Base-by-base conservation (phyloP, 495 filamentous ascomycete species). In the Penicillium argentinense region DNA sequence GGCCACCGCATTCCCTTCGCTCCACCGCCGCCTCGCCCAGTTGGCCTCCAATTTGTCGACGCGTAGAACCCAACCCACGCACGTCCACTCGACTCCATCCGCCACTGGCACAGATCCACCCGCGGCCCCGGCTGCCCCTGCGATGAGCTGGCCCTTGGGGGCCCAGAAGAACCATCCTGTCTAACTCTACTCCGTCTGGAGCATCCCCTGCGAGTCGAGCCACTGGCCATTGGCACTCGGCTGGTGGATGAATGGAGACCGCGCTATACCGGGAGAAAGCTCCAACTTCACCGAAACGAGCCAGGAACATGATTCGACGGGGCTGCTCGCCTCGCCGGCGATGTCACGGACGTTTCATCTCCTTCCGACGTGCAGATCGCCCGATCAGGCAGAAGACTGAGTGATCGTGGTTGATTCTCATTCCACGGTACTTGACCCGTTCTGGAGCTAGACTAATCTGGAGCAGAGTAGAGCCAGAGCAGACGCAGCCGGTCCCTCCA, bases 141-240 rank as follows among this genome's bases (percentile, higher is more conserved):
- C 66, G 62, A 63, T 69, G 68, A 69, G 66, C 57, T 71, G 68
- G 66, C 68, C 51, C 41, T 39, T 57, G 38, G 42, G 36, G 18
- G 44, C n/a, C n/a, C n/a, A n/a, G n/a, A n/a, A n/a, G n/a, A n/a
- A n/a, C n/a, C n/a, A n/a, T n/a, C n/a, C n/a, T n/a, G n/a, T n/a
- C n/a, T n/a, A n/a, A n/a, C n/a, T n/a, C n/a, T n/a, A n/a, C n/a
- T n/a, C n/a, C n/a, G n/a, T n/a, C n/a, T n/a, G n/a, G n/a, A n/a
- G n/a, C n/a, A n/a, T n/a, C n/a, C n/a, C n/a, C n/a, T n/a, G n/a
- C n/a, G n/a, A n/a, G n/a, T n/a, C n/a, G n/a, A n/a, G n/a, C n/a
- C n/a, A n/a, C n/a, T n/a, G n/a, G n/a, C n/a, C n/a, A n/a, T n/a
- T n/a, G n/a, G n/a, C n/a, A n/a, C n/a, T n/a, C n/a, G n/a, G n/a